Conservation (phyloP, 2,329 filamentous ascomycete species). For the Scedosporium minutisporum region DNA sequence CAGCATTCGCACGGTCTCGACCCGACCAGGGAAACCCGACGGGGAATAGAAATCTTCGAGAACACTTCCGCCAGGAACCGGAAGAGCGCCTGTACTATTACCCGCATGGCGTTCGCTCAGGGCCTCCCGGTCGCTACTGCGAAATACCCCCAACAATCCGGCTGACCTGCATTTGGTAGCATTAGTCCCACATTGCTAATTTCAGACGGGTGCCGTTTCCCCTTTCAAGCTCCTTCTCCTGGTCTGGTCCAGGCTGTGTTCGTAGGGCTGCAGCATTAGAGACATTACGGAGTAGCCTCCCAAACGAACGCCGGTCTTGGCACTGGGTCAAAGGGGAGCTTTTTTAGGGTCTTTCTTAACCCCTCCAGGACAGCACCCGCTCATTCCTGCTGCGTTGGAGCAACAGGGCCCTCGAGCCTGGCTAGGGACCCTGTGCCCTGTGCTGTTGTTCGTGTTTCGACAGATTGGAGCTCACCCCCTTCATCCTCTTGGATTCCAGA, state of each 20-base stretch:
- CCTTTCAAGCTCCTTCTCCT: not conserved
- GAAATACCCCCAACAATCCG: not conserved
- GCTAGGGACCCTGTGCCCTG: not conserved
- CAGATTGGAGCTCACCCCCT: not conserved
- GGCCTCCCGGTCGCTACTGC: no score
- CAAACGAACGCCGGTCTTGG: not conserved
- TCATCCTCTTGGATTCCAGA: not conserved
- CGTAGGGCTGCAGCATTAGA: slow-evolving; percentile 1
- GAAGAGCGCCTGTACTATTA: not conserved
- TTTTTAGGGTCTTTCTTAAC: no score
- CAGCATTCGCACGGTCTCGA: not conserved
- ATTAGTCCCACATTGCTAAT: not conserved
- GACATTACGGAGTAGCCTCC: slow-evolving; percentile 1
- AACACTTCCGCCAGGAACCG: not conserved
- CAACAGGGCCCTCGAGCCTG: not conserved
- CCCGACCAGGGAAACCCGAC: not conserved
- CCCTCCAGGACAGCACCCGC: no score
- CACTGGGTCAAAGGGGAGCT: not conserved
- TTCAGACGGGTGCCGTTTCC: not conserved
- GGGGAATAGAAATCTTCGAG: not conserved
- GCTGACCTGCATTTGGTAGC: not conserved
- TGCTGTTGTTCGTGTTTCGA: not conserved
- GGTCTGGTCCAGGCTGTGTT: not conserved
- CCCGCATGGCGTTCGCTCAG: not conserved
- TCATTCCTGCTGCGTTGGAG: no score